Conservation (phyloP, 208 protist genomes). For the Eutreptiella sp. region DNA sequence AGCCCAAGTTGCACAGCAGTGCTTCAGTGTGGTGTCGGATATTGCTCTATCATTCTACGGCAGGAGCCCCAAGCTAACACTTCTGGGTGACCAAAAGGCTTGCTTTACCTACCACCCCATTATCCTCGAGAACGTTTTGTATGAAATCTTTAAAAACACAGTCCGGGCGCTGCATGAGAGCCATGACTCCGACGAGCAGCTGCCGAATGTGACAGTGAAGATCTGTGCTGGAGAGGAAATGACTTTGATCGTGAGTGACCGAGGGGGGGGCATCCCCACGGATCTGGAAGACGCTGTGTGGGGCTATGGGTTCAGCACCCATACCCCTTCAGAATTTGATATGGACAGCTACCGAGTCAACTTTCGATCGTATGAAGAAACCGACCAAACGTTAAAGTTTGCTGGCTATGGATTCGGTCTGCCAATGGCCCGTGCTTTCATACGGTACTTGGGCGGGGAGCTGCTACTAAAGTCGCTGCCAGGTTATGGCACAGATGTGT, state of each 20-base stretch:
- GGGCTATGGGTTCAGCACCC: constrained; percentile 19
- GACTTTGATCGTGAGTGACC: constrained; percentile 2
- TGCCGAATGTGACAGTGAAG: constrained; percentile 12
- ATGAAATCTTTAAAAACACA: constrained; percentile 11
- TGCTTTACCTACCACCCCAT: not conserved
- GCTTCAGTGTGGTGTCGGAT: too few relatives aligned
- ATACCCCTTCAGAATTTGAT: not conserved
- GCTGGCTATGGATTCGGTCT: constrained; percentile 19
- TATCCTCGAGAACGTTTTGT: constrained; percentile 8
- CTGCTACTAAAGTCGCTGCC: constrained; percentile 5
- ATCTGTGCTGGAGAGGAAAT: constrained; percentile 15
- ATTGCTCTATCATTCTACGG: too few relatives aligned
- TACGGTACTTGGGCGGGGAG: constrained; percentile 11
- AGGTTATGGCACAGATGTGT: constrained; percentile 7
- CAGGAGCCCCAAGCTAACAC: not conserved
- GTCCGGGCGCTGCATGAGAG: too few relatives aligned
- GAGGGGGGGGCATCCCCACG: constrained; percentile 4
- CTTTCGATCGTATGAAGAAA: not conserved
- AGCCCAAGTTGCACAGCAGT: not conserved
- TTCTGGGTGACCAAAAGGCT: constrained; percentile 6
- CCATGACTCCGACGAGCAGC: not conserved
- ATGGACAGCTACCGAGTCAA: not conserved
- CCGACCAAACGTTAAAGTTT: too few relatives aligned
- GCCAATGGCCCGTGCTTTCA: not conserved
- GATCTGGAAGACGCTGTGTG: constrained; percentile 7